phyloP scores from a whole-genome alignment of 2,329 filamentous ascomycete species.

The Pseudogymnoascus sp. region DNA sequence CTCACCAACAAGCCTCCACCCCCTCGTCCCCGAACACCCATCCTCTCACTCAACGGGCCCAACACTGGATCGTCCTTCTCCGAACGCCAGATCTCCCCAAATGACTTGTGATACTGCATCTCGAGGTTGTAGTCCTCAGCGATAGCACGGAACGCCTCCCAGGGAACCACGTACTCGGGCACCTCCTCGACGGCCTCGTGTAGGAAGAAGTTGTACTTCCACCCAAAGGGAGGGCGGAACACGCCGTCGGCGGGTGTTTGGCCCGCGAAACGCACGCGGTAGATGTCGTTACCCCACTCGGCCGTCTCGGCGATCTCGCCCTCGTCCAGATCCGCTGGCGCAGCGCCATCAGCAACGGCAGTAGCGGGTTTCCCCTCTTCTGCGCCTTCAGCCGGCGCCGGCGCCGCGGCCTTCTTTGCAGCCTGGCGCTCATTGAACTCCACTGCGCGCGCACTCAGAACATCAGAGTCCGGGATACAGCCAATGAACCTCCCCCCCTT shows the following conservation, averaged over 20 bases:
- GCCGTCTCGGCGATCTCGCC: conserved; percentile 58
- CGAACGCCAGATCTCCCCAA: conserved; percentile 83
- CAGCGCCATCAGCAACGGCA: conserved; percentile 26
- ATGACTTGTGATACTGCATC: conserved; percentile 86
- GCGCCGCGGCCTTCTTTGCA: conserved; percentile 31
- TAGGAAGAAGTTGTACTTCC: conserved; percentile 97
- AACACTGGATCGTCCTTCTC: conserved; percentile 81
- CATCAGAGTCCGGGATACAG: conserved; percentile 93
- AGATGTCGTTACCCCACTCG: conserved; percentile 91
- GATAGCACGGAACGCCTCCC: conserved; percentile 92
- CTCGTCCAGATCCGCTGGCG: conserved; percentile 48
- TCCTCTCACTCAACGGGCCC: conserved; percentile 84
- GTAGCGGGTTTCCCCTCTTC: conserved; percentile 40
- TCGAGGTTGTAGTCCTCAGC: conserved; percentile 97
- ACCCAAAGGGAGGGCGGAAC: conserved; percentile 91
- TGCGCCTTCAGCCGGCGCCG: conserved; percentile 16
- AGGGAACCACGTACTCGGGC: conserved; percentile 95
- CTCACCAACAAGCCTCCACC: conserved; percentile 62
- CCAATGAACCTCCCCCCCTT: conserved; percentile 94
- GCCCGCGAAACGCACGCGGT: conserved; percentile 81
- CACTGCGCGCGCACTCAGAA: conserved; percentile 73
- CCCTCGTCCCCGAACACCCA: conserved; percentile 76
- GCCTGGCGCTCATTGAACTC: conserved; percentile 59
- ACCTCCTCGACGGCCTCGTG: conserved; percentile 94
- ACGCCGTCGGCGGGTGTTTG: conserved; percentile 78